A percentile compares a stretch with the other conserved stretches of the same genome.
Conservation (phyloP, 148 eudicot species). For the Rhododendron mucronatum region DNA sequence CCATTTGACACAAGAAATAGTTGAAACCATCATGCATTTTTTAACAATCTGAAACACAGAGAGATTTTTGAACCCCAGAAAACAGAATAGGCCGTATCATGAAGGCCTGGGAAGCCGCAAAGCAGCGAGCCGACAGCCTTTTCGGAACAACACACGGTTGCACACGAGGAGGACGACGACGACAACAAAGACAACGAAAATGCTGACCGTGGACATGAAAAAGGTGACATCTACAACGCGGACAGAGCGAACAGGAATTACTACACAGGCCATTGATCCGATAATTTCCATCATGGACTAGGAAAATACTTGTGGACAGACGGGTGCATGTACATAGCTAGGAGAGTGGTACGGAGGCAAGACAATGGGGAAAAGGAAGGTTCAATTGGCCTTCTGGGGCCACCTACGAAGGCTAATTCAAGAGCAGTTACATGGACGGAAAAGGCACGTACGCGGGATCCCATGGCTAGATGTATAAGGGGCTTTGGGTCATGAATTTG, state of each 20-base stretch:
- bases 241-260: conserved; percentile 28
- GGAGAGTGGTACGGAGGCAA: conserved; percentile 92
- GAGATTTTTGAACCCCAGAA: not conserved
- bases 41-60: not conserved
- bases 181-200: conserved; percentile 24
- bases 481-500: conserved; percentile 87
- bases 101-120: conserved; percentile 97
- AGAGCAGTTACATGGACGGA: conserved; percentile 87
- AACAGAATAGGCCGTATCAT: conserved; percentile 3
- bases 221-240: conserved; percentile 30
- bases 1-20: not conserved
- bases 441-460: conserved; percentile 60
- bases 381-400: conserved; percentile 96
- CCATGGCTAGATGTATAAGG: conserved; percentile 53
- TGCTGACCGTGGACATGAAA: not conserved
- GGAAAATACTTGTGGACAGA: conserved; percentile 89
- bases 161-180: conserved; percentile 37
- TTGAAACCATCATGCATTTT: not conserved
- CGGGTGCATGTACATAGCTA: conserved; percentile 76
- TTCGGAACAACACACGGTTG: conserved; percentile 68
- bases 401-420: conserved; percentile 80
- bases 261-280: conserved; percentile 75
- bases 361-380: conserved; percentile 66
- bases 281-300: conserved; percentile 68
- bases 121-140: conserved; percentile 80